A percentile compares a stretch with the other conserved stretches of the same genome.
phyloP scores from a whole-genome alignment of 225 moss, liverwort and hornwort genomes.

The Pleurozium schreberi region DNA sequence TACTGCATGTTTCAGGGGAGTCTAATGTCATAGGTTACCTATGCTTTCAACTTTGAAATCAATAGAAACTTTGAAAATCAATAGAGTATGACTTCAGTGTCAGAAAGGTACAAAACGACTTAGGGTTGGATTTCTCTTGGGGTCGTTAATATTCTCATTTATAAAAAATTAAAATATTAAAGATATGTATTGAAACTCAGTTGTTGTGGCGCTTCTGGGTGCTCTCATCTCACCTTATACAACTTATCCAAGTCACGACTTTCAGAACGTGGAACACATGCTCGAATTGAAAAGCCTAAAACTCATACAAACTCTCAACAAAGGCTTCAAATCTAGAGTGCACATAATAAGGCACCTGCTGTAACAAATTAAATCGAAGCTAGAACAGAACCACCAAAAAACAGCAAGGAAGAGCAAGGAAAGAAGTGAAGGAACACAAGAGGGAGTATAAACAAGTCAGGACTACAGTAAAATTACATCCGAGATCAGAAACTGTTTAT shows the following conservation, averaged over 20 bases:
- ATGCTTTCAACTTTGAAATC: not conserved
- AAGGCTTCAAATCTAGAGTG: not conserved
- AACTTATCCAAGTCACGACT: not conserved
- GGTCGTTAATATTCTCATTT: not conserved
- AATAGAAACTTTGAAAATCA: not conserved
- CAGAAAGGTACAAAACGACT: not conserved
- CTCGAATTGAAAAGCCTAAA: not conserved
- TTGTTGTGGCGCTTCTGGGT: too few relatives aligned
- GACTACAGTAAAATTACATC: slow-evolving; percentile 4
- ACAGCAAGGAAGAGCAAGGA: not conserved
- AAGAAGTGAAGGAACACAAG: not conserved
- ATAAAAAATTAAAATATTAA: not conserved
- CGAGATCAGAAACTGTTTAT: slow-evolving; percentile 31
- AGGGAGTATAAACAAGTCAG: not conserved
- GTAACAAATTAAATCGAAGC: not conserved
- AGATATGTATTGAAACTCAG: not conserved
- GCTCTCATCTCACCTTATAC: not conserved
- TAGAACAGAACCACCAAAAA: not conserved
- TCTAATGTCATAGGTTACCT: not conserved
- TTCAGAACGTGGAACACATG: not conserved
- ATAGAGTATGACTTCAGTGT: not conserved
- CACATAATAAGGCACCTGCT: not conserved
- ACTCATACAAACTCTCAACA: not conserved
- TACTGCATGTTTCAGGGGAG: too few relatives aligned
- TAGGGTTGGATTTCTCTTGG: not conserved